Evolutionary conservation across 106 monocot species (phyloP).

Genomic region (Dendrobium nobile): DNA sequence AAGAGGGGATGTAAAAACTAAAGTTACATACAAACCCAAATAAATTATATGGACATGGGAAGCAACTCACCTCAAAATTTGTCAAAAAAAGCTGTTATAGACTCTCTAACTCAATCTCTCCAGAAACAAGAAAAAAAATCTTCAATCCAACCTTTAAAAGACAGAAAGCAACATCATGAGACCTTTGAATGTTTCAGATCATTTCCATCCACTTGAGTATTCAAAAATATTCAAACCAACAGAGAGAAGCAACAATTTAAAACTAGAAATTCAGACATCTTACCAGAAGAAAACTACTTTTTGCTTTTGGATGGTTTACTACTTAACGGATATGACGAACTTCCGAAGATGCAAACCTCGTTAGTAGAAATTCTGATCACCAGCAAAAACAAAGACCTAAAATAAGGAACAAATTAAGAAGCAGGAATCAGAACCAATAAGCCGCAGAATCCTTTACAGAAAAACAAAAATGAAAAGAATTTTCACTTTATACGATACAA

Average conservation of each 20-base stretch:
- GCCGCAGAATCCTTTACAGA: not conserved
- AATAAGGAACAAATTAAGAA: not conserved
- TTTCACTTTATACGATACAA: not conserved
- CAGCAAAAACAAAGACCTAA: not conserved
- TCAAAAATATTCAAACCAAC: not conserved
- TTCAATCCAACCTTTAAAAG: not conserved
- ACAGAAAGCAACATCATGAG: constrained; percentile 1
- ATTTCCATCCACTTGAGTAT: not conserved
- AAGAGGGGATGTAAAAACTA: not conserved
- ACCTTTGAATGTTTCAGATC: not conserved
- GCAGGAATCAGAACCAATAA: not conserved
- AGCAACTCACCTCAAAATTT: not conserved
- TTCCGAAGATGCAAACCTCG: not conserved
- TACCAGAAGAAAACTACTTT: not conserved
- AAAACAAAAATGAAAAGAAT: not conserved
- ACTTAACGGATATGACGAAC: not conserved
- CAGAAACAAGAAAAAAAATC: not conserved
- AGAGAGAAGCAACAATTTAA: not conserved
- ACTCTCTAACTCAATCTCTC: not conserved
- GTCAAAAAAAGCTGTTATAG: not conserved
- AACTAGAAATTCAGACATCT: not conserved
- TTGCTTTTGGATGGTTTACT: not conserved
- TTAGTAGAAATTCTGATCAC: not conserved
- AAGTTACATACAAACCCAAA: not conserved
- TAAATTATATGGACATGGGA: not conserved